These are phyloP conservation scores for Schizochytrium sp. DNA, from an alignment of 108 stramenopile species.

Conservation along the genomic window DNA sequence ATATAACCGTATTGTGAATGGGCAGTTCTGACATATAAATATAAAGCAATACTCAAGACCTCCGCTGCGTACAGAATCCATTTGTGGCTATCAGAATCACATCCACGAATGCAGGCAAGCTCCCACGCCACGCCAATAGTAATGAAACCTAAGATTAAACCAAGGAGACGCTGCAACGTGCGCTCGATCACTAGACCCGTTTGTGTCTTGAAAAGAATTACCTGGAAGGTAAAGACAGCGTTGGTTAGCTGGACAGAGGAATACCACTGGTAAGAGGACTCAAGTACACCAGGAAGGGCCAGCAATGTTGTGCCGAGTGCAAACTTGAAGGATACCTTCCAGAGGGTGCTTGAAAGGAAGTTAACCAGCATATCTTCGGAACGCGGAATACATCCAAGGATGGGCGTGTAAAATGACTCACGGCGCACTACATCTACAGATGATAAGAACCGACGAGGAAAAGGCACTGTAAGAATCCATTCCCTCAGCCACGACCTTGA, in stretches of 20 bases:
- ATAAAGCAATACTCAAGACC: neutral
- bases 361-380: neutral
- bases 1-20: neutral
- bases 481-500: neutral
- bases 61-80: conserved; percentile 3
- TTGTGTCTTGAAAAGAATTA: conserved; percentile 54
- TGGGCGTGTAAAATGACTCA: neutral
- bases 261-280: conserved; percentile 9
- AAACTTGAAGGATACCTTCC: conserved; percentile 25
- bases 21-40: neutral
- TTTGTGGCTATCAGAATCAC: neutral
- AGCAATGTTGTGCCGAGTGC: conserved; percentile 52
- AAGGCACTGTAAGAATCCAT: conserved; percentile 37
- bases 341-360: neutral
- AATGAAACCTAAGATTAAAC: neutral
- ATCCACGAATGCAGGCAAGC: conserved; percentile 30
- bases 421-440: neutral
- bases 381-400: neutral
- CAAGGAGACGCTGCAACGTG: conserved; percentile 22
- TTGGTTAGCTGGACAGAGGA: conserved; percentile 10
- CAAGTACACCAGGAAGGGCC: neutral
- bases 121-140: neutral
- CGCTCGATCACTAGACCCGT: conserved; percentile 38
- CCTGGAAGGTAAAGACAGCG: conserved; percentile 50
- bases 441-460: neutral